phyloP scores from a whole-genome alignment of 225 moss, liverwort and hornwort genomes.

The Rhytidiadelphus loreus region DNA sequence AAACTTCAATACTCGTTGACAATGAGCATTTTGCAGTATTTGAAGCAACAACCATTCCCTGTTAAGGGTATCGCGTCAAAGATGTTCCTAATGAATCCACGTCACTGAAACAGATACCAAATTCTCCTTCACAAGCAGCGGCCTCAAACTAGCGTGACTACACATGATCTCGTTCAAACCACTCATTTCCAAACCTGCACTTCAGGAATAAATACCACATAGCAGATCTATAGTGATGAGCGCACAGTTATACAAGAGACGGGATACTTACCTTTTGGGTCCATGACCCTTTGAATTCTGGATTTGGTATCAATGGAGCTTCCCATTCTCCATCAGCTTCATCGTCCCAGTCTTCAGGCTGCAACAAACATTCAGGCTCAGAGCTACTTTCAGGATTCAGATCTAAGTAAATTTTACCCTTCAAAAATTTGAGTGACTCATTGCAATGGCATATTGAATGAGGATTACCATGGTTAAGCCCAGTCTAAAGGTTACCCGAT shows the following conservation, averaged over 20 bases:
- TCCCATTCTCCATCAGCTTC: conserved; percentile 49
- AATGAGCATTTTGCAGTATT: background rate
- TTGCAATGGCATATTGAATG: background rate
- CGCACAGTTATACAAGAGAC: background rate
- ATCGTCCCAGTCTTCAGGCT: conserved; percentile 52
- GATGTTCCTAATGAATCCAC: background rate
- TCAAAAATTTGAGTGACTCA: background rate
- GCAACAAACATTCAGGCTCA: background rate
- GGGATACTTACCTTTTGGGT: conserved; percentile 14
- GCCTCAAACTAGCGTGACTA: background rate
- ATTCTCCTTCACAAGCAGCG: background rate
- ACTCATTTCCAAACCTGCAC: background rate
- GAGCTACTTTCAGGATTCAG: background rate
- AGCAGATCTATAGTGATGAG: background rate
- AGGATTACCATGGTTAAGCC: background rate
- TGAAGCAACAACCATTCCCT: background rate
- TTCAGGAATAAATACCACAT: background rate
- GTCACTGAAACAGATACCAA: background rate
- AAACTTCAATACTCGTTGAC: background rate
- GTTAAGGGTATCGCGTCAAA: background rate
- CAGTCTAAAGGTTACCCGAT: too few relatives aligned
- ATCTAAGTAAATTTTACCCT: background rate
- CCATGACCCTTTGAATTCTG: conserved; percentile 38
- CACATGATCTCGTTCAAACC: background rate
- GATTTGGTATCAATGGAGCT: conserved; percentile 30